Base-by-base conservation (phyloP, 208 protist genomes). In the Histomonas meleagridis region DNA sequence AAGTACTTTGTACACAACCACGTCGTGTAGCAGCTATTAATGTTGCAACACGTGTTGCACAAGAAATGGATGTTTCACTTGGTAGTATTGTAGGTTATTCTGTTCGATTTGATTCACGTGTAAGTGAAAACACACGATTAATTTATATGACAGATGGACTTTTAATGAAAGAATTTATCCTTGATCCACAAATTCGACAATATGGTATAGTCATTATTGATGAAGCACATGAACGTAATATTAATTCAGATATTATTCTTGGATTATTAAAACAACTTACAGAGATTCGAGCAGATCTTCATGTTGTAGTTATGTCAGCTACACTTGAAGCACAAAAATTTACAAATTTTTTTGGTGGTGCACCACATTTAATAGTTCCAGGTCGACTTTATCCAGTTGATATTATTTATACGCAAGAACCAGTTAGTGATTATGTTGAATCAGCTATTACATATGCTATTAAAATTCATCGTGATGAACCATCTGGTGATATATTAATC, bases 111-210 rank as follows among this genome's bases (percentile, higher is more conserved):
- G 92, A 95, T 55, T 76, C 91, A 46, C 46, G 18, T 14, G 92
- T 90, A 28, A 43, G 40, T 26, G 60, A 57, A 21, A 40, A 92
- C 21, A 96, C 96, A 40, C 40, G 69, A 38, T 92, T 97, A 46
- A 95, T 96, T 90, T 97, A 95, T 92, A 91, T 96, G 62, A 97
- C 96, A 14, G 96, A 97, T 91, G 95, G 96, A 46, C 93, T 97
- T 91, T 90, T 97, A 23, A 48, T 97, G 26, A 35, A 95, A 18
- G 96, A 97, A 79, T 94, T 95, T 81, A 94, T 96, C 92, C 18
- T 92, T 5, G 96, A 97, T 91, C 95, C 95, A 26, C 90, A 96
- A 18, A 78, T 96, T 21, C 60, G 76, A 21, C 53, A 91, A 26
- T 96, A 95, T 92, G 93, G 92, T 1, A 92, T 95, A 16, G 81